Evolutionary conservation across 1,284 basidiomycete species (phyloP), one percentile per base, ranked within the genome.

Genomic region (Bjerkandera adusta): DNA sequence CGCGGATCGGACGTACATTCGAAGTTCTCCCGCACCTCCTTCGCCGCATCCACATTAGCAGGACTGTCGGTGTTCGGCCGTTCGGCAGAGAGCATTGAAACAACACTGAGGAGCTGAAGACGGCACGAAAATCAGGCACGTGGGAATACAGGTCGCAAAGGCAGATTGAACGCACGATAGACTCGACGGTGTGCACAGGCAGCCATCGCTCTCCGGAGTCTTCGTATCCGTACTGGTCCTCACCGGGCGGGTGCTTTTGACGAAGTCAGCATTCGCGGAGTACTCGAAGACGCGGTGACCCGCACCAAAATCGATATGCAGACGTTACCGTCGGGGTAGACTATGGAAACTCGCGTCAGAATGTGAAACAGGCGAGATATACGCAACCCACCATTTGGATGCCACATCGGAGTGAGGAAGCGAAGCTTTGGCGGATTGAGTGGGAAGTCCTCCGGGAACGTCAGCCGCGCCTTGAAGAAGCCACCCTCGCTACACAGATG

Each of bases 221-320:
- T 67, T 99, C 97, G 61, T 95, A 98, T 6, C 97, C 97, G 65
- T 92, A 99, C 68, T 98, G 90, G 68, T 99, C 97, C 50, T 96
- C 91, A 39, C 94, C 96, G 1, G 97, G 97, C 29, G 92, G 84
- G 63, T 99, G 96, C 91, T 93, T 55, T 20, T 36, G 34, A 36
- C 18, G 33, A 30, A n/a, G 8, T 30, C 34, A 16, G 7, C 18
- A 37, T 37, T 20, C 5, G n/a, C 11, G n/a, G 26, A 6, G 12
- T 18, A 32, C 7, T 7, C 10, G 35, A 11, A 30, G 13, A 13
- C 26, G 32, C 7, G 20, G 4, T 8, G 5, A 40, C 30, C 68
- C 86, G 67, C 53, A 93, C 92, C 58, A 99, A 74, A 61, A 99
- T 98, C 32, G 96, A 98, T 51, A 99, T 92, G 70, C 96, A 99